Percentiles rank a stretch among this genome's conserved stretches.
These are phyloP conservation scores for Madurella mycetomatis DNA, from an alignment of 2,329 filamentous ascomycete species.

Conservation along the genomic window DNA sequence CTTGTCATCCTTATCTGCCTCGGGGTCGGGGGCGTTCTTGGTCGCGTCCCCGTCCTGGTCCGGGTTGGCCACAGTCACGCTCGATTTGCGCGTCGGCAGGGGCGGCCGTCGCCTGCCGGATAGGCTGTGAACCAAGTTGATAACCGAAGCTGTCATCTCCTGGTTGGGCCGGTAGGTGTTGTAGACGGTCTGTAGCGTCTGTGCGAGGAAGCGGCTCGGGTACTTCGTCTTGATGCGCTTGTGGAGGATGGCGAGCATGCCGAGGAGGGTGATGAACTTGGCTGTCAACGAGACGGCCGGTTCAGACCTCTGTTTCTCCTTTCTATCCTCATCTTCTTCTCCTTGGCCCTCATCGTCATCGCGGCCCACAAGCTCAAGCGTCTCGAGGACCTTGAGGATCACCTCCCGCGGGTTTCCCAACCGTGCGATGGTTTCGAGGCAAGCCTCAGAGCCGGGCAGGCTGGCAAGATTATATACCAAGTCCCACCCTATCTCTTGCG, in stretches of 20 bases:
- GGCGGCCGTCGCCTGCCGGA: constrained; percentile 63
- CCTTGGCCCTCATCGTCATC: constrained; percentile 27
- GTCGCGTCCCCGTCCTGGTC: constrained; percentile 51
- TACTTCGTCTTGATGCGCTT: constrained; percentile 70
- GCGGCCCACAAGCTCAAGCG: constrained; percentile 54
- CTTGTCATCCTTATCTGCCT: constrained; percentile 53
- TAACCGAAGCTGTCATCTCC: constrained; percentile 64
- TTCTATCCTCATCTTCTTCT: constrained; percentile 24
- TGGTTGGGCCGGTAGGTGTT: constrained; percentile 60
- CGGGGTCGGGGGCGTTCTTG: constrained; percentile 58
- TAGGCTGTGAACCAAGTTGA: constrained; percentile 66
- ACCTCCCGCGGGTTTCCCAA: constrained; percentile 78
- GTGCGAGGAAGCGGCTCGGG: constrained; percentile 73
- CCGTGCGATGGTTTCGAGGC: constrained; percentile 68
- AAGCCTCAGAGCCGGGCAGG: constrained; percentile 63
- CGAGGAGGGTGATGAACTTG: constrained; percentile 65
- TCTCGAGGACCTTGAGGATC: constrained; percentile 74
- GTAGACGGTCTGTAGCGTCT: constrained; percentile 68
- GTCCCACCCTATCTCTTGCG: constrained; percentile 79
- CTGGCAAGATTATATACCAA: constrained; percentile 69
- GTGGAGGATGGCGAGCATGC: constrained; percentile 69
- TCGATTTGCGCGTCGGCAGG: constrained; percentile 56
- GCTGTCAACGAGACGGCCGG: constrained; percentile 25
- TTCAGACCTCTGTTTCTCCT: constrained; percentile 25
- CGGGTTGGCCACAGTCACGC: constrained; percentile 50